Evolutionary conservation across 2,329 filamentous ascomycete species (phyloP).

Genomic region (Graphilbum ipis-grandicollis): DNA sequence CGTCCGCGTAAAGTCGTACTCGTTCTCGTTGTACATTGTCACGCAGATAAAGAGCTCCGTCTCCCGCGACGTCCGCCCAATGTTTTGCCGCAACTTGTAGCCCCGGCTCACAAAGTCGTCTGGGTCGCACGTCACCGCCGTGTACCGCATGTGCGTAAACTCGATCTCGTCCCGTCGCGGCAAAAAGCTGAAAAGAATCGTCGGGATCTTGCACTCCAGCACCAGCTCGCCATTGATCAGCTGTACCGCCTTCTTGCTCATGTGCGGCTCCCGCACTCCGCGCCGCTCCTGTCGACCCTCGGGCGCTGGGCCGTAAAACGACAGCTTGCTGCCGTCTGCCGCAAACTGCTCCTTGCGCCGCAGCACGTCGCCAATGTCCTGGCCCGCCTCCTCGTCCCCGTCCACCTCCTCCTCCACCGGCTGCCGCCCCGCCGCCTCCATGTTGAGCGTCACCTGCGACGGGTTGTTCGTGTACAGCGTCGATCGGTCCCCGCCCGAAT

Average conservation of each 20-base stretch:
- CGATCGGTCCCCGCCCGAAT: not conserved
- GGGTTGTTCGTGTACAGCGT: conserved; percentile 25
- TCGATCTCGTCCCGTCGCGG: conserved; percentile 85
- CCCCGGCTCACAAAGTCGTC: conserved; percentile 84
- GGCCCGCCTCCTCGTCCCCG: no score
- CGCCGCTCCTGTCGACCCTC: conserved; percentile 73
- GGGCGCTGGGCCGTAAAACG: conserved; percentile 78
- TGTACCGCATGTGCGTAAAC: conserved; percentile 93
- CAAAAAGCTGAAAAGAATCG: conserved; percentile 92
- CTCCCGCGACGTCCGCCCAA: conserved; percentile 83
- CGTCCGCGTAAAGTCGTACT: conserved; percentile 87
- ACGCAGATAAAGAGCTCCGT: conserved; percentile 94
- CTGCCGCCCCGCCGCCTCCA: no score
- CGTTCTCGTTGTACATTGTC: conserved; percentile 99
- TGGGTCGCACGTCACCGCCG: conserved; percentile 87
- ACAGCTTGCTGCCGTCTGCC: conserved; percentile 29
- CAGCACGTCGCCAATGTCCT: conserved; percentile 12
- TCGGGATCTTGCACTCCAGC: conserved; percentile 96
- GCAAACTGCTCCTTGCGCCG: not conserved
- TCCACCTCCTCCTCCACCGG: no score
- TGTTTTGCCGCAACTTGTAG: conserved; percentile 74
- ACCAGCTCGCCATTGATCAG: conserved; percentile 97
- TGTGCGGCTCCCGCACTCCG: conserved; percentile 72
- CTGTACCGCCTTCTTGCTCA: conserved; percentile 83
- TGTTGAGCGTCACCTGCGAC: conserved; percentile 37